These are phyloP conservation scores for Leishmania braziliensis DNA, from an alignment of 208 protist species.

Conservation along the genomic window DNA sequence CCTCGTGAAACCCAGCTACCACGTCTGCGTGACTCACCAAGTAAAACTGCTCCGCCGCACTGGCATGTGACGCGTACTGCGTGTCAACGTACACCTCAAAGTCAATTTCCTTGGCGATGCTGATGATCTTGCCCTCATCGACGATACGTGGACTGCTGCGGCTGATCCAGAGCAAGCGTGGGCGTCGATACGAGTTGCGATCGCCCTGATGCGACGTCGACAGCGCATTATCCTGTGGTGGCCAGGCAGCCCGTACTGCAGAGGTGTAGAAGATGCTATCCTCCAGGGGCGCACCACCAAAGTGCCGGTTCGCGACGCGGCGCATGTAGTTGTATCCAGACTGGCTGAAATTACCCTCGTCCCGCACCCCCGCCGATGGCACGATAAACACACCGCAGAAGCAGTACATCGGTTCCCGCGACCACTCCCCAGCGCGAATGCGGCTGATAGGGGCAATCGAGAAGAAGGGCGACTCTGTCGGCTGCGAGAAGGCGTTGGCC, in stretches of 20 bases:
- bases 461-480: conserved; percentile 24
- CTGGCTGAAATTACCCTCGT: not conserved
- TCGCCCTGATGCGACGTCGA: not conserved
- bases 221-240: conserved; percentile 7
- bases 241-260: conserved; percentile 5
- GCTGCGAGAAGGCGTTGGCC: conserved; percentile 30
- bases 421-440: conserved; percentile 29
- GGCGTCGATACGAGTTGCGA: conserved; percentile 2
- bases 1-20: conserved; percentile 48
- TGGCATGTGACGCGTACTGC: conserved; percentile 17
- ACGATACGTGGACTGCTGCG: conserved; percentile 32
- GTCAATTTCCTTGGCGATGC: conserved; percentile 31
- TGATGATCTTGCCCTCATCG: conserved; percentile 22
- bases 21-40: conserved; percentile 52
- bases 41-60: conserved; percentile 43
- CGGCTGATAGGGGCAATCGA: conserved; percentile 35
- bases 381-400: conserved; percentile 38
- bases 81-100: conserved; percentile 45
- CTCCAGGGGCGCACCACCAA: conserved; percentile 23
- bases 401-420: conserved; percentile 43
- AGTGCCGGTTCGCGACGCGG: conserved; percentile 21
- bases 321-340: conserved; percentile 21
- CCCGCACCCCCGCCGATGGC: conserved; percentile 5
- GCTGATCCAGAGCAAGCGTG: conserved; percentile 41
- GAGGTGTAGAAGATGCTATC: conserved; percentile 8